Conservation (phyloP, 2,329 filamentous ascomycete species). For the Fusarium ambrosium region DNA sequence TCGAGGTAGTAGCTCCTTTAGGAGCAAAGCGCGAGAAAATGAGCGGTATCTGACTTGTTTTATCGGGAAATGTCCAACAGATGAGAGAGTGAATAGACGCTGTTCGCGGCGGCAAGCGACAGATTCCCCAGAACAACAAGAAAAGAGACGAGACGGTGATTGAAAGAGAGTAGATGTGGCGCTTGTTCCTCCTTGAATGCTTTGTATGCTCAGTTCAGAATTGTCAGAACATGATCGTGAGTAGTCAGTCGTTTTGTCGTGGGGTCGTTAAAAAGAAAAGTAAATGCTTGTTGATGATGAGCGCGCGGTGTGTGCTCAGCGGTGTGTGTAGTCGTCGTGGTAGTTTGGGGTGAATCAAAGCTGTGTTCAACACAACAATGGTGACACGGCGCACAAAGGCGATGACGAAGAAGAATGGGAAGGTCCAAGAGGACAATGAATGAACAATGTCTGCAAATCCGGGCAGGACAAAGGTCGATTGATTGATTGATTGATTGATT, state of each 20-base stretch:
- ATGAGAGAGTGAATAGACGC: slow-evolving; percentile 24
- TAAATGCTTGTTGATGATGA: slow-evolving; percentile 24
- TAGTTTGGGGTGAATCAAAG: slow-evolving; percentile 21
- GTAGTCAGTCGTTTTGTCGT: slow-evolving; percentile 12
- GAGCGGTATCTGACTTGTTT: slow-evolving; percentile 22
- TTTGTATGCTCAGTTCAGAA: slow-evolving; percentile 23
- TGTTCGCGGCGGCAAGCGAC: slow-evolving; percentile 19
- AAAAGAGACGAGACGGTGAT: slow-evolving; percentile 19
- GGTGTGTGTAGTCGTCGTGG: slow-evolving; percentile 4
- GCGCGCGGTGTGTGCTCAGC: slow-evolving; percentile 15
- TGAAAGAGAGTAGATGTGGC: slow-evolving; percentile 38
- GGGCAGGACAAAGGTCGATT: slow-evolving; percentile 26
- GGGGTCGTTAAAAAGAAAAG: slow-evolving; percentile 17
- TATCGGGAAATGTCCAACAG: slow-evolving; percentile 15
- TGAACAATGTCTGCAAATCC: slow-evolving; percentile 26
- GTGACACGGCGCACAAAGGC: slow-evolving; percentile 30
- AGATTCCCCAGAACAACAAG: slow-evolving; percentile 22
- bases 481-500: too few relatives aligned
- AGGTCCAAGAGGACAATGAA: slow-evolving; percentile 9
- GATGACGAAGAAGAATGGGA: slow-evolving; percentile 10
- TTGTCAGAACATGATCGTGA: slow-evolving; percentile 44
- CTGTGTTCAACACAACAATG: slow-evolving; percentile 40
- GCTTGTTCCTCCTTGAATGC: slow-evolving; percentile 38
- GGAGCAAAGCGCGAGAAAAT: slow-evolving; percentile 20
- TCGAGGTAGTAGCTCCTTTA: slow-evolving; percentile 27